Percentiles rank a stretch among this genome's conserved stretches.
These are phyloP conservation scores for Aspergillus melleus DNA, from an alignment of 2,329 filamentous ascomycete species.

Conservation along the genomic window DNA sequence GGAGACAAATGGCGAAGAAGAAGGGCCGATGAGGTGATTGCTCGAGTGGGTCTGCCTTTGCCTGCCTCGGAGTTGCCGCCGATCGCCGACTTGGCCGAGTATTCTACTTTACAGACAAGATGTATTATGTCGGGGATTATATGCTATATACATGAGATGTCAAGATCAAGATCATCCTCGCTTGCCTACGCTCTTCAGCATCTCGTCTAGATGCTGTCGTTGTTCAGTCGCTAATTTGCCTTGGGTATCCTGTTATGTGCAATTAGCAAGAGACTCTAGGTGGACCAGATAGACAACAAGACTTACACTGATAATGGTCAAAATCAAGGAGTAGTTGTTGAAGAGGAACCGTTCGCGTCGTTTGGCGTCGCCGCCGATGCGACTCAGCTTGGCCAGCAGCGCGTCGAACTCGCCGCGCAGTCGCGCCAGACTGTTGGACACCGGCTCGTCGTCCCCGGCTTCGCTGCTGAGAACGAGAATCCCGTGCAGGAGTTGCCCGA, in stretches of 20 bases:
- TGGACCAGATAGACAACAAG: background rate
- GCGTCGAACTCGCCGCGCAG: conserved; percentile 79
- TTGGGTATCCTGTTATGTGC: conserved; percentile 43
- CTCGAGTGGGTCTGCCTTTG: background rate
- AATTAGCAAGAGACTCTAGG: conserved; percentile 4
- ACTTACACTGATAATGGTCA: conserved; percentile 78
- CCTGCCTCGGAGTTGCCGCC: background rate
- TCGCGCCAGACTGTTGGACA: conserved; percentile 75
- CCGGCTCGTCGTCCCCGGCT: conserved; percentile 90
- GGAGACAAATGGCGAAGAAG: background rate
- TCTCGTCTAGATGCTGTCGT: conserved; percentile 53
- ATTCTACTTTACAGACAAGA: too few species aligned
- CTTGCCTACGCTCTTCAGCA: conserved; percentile 38
- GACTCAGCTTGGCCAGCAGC: conserved; percentile 76
- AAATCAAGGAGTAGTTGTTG: conserved; percentile 94
- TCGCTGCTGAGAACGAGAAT: conserved; percentile 83
- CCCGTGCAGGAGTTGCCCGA: conserved; percentile 86
- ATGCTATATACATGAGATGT: background rate
- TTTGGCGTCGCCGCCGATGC: conserved; percentile 72
- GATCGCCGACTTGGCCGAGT: background rate
- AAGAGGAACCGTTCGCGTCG: conserved; percentile 86
- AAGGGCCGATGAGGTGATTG: background rate
- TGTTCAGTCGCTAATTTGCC: conserved; percentile 64
- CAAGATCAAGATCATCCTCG: conserved; percentile 18
- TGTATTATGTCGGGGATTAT: too few species aligned